Base-by-base conservation (phyloP, 139 green algal genomes). In the Micractinium sp. region DNA sequence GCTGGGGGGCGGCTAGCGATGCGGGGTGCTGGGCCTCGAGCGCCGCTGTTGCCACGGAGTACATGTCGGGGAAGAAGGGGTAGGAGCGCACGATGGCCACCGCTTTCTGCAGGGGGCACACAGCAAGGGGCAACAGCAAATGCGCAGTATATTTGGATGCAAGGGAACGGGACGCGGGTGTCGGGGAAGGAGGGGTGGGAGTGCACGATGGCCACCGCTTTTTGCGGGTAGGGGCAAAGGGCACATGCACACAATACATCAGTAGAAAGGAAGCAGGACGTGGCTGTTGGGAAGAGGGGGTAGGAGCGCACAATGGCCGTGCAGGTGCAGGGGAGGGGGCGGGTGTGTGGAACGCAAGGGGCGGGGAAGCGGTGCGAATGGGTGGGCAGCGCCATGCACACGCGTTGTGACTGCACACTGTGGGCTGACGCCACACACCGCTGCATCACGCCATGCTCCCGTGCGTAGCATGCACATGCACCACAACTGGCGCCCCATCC, bases 11-110 rank as follows among this genome's bases (percentile, higher is more conserved):
- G 33, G 33, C 33, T 5, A 80, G 74, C 14, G 33, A 12, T 19
- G 33, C 74, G 14, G 35, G 74, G 74, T 80, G 35, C 14, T 33
- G 16, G 33, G 35, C 74, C 13, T 84, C n/a, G 41, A 84, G 78
- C 1, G 78, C 78, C 29, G 53, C 74, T 9, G 74, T 80, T 29
- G 66, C 29, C 66, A 87, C 79, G 38, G n/a, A 63, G 85, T 82
- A 88, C 47, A 88, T 74, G 41, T 88, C 85, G 27, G 85, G 85
- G 71, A 88, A 88, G 47, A n/a, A 82, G 27, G 85, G 85, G 31
- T 36, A 88, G 16, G 47, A 61, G 33, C 35, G 47, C 1, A 88
- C 71, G 27, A 36, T 36, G 19, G 85, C 85, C 33, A 82, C 23
- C 9, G 85, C 85, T 36, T 82, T 88, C 73, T 88, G 85, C 71